Evolutionary conservation across 352 stramenopile species (phyloP), one percentile per base, ranked within the genome.

Genomic region (Elongisporangium anandrum): DNA sequence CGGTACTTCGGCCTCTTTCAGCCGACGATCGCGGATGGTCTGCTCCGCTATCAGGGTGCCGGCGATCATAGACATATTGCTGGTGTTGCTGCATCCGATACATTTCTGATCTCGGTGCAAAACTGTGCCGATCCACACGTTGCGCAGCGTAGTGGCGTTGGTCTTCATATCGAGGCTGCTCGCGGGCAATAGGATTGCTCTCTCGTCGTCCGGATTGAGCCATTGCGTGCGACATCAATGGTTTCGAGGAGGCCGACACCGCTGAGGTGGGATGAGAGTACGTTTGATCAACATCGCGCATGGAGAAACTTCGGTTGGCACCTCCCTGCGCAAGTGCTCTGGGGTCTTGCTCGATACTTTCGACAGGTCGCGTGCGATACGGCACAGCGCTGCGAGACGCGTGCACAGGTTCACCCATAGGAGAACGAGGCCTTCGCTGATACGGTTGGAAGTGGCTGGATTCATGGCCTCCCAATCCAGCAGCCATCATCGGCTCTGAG

Each of bases 101-200:
- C 34, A 45, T 45, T 17, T 45, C 34, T 3, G 34, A 45, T 45
- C 34, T 16, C 4, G 34, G 34, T 45, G 34, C 34, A 17, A 45
- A 45, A 4, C 34, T 45, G 34, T 45, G 34, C 10, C 34, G 34
- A 45, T 45, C 34, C 34, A 45, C 34, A 4, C 34, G 34, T 45
- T 73, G 63, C 0, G 58, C 16, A 3, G 3, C 48, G 50, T 68
- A 75, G 45, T 59, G 64, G 17, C 50, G 54, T 50, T 69, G 61
- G 47, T 72, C 59, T 6, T 50, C 61, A 62, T 77, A 81, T 20
- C 67, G 66, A 1, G 56, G 71, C 1, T 55, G 59, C 52, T 84
- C 34, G 9, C 34, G 34, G 10, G 17, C 34, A 45, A 17, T 12
- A 45, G 13, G 0, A 45, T 45, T 45, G 34, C 34, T 12, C 13